Base-by-base conservation (phyloP, 2,329 filamentous ascomycete genomes). In the Aschersonia sp. region DNA sequence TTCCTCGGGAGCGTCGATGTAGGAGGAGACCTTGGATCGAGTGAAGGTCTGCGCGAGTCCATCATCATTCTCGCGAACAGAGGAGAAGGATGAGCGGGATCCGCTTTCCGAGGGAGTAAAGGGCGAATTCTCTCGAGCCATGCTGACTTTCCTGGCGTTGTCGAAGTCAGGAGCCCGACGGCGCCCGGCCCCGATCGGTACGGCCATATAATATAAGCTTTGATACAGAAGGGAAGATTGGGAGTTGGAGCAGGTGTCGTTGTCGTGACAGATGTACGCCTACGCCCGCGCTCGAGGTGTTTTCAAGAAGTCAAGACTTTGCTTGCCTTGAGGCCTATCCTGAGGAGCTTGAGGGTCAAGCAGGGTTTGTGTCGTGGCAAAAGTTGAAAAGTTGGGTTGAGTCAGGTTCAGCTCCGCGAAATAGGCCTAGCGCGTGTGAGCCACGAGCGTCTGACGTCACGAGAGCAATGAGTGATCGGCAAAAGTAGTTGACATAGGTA, bases 41-140 rank as follows among this genome's bases (percentile, higher is more conserved):
- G 77, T 81, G 53, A 83, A 83, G 48, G 73, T 75, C 65, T 83
- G 79, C 48, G 74, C 71, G 32, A 79, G 62, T 50, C 73, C 72
- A 54, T 71, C 68, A 57, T 77, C 74, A 59, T 74, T 72, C 65
- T 80, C 76, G 51, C 76, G 69, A 50, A 80, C 75, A 43, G 76
- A 80, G 32, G 76, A 79, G 63, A 80, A 80, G 49, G 76, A 80
- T 32, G 73, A 73, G 50, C 76, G 72, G 5, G 62, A 64, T 46
- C 59, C 65, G 54, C 62, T 61, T 45, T 68, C 64, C 50, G 58
- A 60, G 30, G 65, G 64, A 44, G 65, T 66, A 47, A 58, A 60
- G 30, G 65, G 64, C 43, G 65, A 66, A 47, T 58, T 56, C 49
- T 62, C 58, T 37, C 62, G 59, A 45, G 62, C 60, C 63, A 66